Evolutionary conservation across 2,329 filamentous ascomycete genomes (phyloP).

Genomic region (Exserohilum rostratum): DNA sequence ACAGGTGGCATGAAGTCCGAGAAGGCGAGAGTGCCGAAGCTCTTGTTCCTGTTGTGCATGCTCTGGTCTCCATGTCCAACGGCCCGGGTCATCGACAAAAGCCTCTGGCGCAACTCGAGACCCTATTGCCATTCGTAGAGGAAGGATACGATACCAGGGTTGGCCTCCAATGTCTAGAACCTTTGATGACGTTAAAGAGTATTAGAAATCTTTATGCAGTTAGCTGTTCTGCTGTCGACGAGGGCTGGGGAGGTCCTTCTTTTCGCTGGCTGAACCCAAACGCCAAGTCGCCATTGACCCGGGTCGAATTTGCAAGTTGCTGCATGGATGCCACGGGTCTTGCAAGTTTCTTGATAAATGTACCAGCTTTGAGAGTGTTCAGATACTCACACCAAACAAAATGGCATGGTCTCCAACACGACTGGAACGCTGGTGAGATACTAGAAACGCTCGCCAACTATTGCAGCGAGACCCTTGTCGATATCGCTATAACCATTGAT

Average conservation of each 20-base stretch:
- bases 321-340: conserved; percentile 42
- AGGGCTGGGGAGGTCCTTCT: conserved; percentile 37
- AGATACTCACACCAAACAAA: conserved; percentile 45
- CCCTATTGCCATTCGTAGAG: conserved; percentile 38
- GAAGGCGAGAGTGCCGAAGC: conserved; percentile 22
- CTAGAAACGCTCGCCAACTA: conserved; percentile 31
- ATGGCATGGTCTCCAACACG: conserved; percentile 37
- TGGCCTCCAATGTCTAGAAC: conserved; percentile 35
- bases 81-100: conserved; percentile 4
- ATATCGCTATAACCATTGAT: conserved; percentile 44
- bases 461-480: conserved; percentile 30
- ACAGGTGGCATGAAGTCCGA: conserved; percentile 36
- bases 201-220: conserved; percentile 40
- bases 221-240: conserved; percentile 40
- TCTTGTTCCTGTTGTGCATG: conserved; percentile 25
- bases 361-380: conserved; percentile 35
- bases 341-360: conserved; percentile 29
- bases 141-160: conserved; percentile 39
- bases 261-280: conserved; percentile 36
- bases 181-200: conserved; percentile 34
- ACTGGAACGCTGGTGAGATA: conserved; percentile 46
- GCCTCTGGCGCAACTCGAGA: conserved; percentile 33
- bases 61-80: conserved; percentile 27
- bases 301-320: conserved; percentile 39
- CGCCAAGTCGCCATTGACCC: conserved; percentile 29